Conservation (phyloP, 163 green algal species). For the Scenedesmus sp. region DNA sequence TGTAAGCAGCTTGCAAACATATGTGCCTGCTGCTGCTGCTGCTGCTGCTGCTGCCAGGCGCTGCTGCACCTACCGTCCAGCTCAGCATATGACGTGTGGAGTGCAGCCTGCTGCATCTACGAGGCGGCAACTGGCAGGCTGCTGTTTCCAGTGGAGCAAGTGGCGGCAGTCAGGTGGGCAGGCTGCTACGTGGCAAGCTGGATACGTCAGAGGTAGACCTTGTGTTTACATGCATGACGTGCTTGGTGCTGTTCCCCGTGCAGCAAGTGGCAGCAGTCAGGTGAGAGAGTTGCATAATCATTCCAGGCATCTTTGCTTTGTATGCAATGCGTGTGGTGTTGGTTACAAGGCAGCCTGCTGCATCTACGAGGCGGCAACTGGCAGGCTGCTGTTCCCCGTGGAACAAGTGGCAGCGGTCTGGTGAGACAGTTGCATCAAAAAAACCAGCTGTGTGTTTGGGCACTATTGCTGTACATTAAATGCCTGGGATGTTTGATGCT, state of each 20-base stretch:
- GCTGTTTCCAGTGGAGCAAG: constrained; percentile 34
- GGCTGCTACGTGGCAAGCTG: background rate
- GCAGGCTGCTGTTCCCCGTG: constrained; percentile 29
- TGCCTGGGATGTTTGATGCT: too few species aligned
- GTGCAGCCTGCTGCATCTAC: constrained; percentile 20
- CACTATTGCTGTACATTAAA: too few species aligned
- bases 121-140: constrained; percentile 33
- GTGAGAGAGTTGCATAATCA: background rate
- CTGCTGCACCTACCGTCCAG: constrained; percentile 28
- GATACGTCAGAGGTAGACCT: background rate
- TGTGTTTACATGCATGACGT: background rate
- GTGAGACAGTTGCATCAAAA: background rate
- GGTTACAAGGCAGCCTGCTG: background rate
- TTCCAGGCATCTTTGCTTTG: too few species aligned
- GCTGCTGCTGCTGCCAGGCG: constrained; percentile 26
- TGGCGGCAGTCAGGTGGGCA: background rate
- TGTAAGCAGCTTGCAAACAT: background rate
- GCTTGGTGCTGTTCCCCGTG: background rate
- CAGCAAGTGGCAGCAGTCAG: background rate
- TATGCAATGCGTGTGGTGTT: too few species aligned
- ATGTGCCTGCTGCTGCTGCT: background rate
- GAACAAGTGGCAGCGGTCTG: background rate
- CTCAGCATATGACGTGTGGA: constrained; percentile 30
- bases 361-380: constrained; percentile 38
- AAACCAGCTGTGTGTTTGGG: too few species aligned